phyloP scores from a whole-genome alignment of 192 early-diverging fungal species.

The Jimgerdemannia lactiflua region DNA sequence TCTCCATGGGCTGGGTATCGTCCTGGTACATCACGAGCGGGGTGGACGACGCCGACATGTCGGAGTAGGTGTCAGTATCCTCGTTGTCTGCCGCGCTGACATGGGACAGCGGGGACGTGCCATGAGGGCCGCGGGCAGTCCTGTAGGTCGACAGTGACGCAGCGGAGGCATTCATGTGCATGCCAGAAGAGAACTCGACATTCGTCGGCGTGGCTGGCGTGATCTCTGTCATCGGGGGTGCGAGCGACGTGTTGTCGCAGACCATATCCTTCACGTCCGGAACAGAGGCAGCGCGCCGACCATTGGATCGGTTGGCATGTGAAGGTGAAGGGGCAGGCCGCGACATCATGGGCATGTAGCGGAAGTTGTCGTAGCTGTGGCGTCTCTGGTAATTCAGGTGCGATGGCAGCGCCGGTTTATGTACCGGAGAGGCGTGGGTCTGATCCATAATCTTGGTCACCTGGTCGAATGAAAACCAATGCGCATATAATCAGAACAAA shows the following conservation, averaged over 20 bases:
- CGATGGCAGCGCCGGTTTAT: neutral
- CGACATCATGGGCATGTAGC: conserved; percentile 3
- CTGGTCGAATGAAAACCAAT: neutral
- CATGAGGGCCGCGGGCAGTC: conserved; percentile 11
- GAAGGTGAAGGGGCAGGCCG: neutral
- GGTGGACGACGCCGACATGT: neutral
- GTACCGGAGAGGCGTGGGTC: neutral
- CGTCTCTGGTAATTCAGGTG: neutral
- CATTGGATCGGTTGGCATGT: neutral
- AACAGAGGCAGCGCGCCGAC: neutral
- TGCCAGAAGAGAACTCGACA: neutral
- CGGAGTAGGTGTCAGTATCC: neutral
- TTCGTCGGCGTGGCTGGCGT: neutral
- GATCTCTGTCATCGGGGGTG: neutral
- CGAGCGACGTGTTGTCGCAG: neutral
- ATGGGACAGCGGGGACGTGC: neutral
- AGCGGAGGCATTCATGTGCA: neutral
- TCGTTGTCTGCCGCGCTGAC: neutral
- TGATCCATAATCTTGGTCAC: neutral
- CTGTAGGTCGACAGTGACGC: neutral
- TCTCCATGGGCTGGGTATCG: neutral
- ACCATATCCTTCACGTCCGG: neutral
- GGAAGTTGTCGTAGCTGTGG: neutral
- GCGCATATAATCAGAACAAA: no score
- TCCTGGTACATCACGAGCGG: neutral